Evolutionary conservation across 2,329 filamentous ascomycete species (phyloP).

Genomic region (Balansia obtecta): DNA sequence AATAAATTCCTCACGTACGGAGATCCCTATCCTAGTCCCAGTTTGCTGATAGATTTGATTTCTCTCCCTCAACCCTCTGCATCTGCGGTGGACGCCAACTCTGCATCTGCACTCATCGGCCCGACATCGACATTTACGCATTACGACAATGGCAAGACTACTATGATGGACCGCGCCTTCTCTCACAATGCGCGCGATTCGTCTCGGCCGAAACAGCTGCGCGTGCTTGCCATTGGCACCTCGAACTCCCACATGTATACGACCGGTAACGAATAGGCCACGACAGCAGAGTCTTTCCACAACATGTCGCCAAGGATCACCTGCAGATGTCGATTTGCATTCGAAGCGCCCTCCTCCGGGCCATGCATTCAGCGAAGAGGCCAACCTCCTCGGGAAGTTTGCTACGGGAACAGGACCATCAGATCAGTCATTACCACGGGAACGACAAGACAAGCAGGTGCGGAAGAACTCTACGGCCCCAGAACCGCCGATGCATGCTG

Average conservation of each 20-base stretch:
- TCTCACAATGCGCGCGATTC: slow-evolving; percentile 13
- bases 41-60: background rate
- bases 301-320: background rate
- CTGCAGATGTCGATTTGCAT: background rate
- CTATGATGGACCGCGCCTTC: background rate
- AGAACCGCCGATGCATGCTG: background rate
- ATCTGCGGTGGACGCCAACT: background rate
- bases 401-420: background rate
- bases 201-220: slow-evolving; percentile 13
- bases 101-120: background rate
- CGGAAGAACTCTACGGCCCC: background rate
- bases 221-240: slow-evolving; percentile 12
- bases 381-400: background rate
- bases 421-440: background rate
- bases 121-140: background rate
- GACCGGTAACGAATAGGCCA: background rate
- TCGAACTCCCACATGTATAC: background rate
- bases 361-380: background rate
- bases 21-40: background rate
- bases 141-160: background rate
- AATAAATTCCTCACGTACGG: background rate
- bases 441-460: background rate
- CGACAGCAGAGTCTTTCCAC: slow-evolving; percentile 1
- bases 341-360: background rate
- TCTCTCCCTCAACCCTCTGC: background rate